These are phyloP conservation scores for Dioscorea zingiberensis DNA, from an alignment of 106 monocot genomes.

Conservation along the genomic window DNA sequence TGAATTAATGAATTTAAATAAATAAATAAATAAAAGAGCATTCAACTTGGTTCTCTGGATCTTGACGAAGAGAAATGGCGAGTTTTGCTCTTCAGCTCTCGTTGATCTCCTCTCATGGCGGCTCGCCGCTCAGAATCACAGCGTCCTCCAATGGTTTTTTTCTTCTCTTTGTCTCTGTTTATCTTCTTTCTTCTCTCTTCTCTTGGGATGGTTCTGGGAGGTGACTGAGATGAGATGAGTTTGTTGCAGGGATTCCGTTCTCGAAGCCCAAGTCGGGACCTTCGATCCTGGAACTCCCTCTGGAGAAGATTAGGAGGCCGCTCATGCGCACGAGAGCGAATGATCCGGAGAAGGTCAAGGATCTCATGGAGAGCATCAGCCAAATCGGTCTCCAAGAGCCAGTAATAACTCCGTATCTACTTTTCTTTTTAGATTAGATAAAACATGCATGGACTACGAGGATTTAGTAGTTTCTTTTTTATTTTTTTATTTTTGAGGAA, in stretches of 20 bases:
- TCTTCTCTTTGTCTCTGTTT: not conserved
- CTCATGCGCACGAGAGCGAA: conserved; percentile 76
- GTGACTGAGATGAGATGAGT: not conserved
- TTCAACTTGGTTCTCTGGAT: too few species aligned
- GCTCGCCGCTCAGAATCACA: conserved; percentile 1
- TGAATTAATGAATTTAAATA: too few species aligned
- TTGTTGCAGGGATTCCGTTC: conserved; percentile 53
- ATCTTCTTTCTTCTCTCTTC: not conserved
- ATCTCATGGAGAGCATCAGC: conserved; percentile 88
- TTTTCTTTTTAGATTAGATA: not conserved
- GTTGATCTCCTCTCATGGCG: not conserved
- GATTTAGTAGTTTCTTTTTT: not conserved
- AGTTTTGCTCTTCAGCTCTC: conserved; percentile 11
- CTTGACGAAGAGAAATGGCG: conserved; percentile 4
- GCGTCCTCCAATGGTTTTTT: conserved; percentile 16
- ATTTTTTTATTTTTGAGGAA: not conserved
- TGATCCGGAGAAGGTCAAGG: conserved; percentile 81
- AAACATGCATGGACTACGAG: not conserved
- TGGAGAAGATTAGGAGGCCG: conserved; percentile 82
- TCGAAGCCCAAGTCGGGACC: conserved; percentile 68
- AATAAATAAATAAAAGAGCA: too few species aligned
- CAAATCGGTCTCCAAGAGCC: conserved; percentile 89
- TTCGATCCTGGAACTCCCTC: conserved; percentile 63
- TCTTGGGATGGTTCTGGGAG: not conserved
- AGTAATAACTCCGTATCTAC: conserved; percentile 22